Evolutionary conservation across 306 rosid genomes (phyloP).

Genomic region (Pyrus betulifolia): DNA sequence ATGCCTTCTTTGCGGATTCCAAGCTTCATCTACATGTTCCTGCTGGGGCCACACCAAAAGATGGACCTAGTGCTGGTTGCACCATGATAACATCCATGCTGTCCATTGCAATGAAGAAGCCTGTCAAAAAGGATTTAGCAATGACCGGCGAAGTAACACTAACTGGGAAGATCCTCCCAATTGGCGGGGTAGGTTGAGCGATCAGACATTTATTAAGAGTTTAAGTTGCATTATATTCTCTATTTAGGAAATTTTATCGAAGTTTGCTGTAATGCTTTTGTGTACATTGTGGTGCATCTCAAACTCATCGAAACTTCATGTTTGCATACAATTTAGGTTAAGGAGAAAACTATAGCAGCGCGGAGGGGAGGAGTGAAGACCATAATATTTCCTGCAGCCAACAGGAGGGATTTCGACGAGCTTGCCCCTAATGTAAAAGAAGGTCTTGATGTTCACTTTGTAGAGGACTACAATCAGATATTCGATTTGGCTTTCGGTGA

Average conservation of each 20-base stretch:
- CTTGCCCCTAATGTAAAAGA: constrained; percentile 82
- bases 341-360: constrained; percentile 98
- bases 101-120: constrained; percentile 86
- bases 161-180: constrained; percentile 94
- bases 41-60: constrained; percentile 97
- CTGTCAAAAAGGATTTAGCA: constrained; percentile 82
- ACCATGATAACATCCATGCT: constrained; percentile 92
- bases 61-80: constrained; percentile 99
- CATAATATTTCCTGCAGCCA: constrained; percentile 84
- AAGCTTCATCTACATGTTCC: constrained; percentile 97
- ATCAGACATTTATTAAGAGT: background rate
- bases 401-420: constrained; percentile 88
- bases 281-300: constrained; percentile 6
- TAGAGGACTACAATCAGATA: constrained; percentile 72
- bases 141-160: constrained; percentile 99
- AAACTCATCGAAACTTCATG: constrained; percentile 10
- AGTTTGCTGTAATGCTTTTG: background rate
- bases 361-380: constrained; percentile 82
- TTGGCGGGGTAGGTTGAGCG: constrained; percentile 82
- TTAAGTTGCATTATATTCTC: background rate
- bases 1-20: constrained; percentile 63
- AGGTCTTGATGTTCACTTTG: constrained; percentile 93
- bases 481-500: constrained; percentile 59
- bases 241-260: background rate
- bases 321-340: constrained; percentile 55